A percentile compares a stretch with the other conserved stretches of the same genome.
These are phyloP conservation scores for Trichothecium sympodiale DNA, from an alignment of 2,329 filamentous ascomycete species.

Conservation along the genomic window DNA sequence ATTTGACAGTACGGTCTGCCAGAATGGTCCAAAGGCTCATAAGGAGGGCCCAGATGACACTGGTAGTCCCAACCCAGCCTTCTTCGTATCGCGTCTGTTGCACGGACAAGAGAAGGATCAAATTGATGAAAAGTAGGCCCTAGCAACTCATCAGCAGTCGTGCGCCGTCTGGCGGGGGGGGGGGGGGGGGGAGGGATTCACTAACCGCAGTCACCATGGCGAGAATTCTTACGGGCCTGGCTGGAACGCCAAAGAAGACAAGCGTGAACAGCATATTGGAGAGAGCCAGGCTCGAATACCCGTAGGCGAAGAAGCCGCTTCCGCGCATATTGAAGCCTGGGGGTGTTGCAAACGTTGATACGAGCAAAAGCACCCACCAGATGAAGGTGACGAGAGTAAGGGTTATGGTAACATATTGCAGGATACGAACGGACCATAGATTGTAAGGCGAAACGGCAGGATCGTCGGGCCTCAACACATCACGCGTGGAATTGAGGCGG, in stretches of 20 bases:
- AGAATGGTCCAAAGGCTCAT: slow-evolving; percentile 70
- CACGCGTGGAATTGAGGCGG: slow-evolving; percentile 39
- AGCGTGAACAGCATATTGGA: slow-evolving; percentile 66
- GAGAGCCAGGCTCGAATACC: slow-evolving; percentile 68
- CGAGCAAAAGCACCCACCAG: slow-evolving; percentile 90
- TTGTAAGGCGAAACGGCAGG: slow-evolving; percentile 79
- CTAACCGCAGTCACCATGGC: slow-evolving; percentile 50
- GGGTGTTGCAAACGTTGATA: slow-evolving; percentile 82
- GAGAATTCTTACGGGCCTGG: slow-evolving; percentile 64
- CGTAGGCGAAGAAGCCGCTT: slow-evolving; percentile 85
- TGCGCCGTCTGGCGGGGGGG: too few relatives aligned
- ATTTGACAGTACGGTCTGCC: slow-evolving; percentile 73
- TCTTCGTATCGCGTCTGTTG: slow-evolving; percentile 69
- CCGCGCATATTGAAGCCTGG: slow-evolving; percentile 78
- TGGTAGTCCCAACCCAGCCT: slow-evolving; percentile 81
- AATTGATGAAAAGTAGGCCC: slow-evolving; percentile 42
- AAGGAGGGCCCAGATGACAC: slow-evolving; percentile 68
- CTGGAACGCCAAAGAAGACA: slow-evolving; percentile 80
- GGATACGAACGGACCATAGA: slow-evolving; percentile 75
- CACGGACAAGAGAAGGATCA: slow-evolving; percentile 70
- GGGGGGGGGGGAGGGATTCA: too few relatives aligned
- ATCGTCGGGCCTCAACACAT: slow-evolving; percentile 28
- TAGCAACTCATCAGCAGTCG: slow-evolving; percentile 8
- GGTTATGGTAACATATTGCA: slow-evolving; percentile 66
- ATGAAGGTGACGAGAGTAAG: slow-evolving; percentile 66